A percentile compares a stretch with the other conserved stretches of the same genome.
Conservation (phyloP, 352 stramenopile species). For the Pythium coloratum region DNA sequence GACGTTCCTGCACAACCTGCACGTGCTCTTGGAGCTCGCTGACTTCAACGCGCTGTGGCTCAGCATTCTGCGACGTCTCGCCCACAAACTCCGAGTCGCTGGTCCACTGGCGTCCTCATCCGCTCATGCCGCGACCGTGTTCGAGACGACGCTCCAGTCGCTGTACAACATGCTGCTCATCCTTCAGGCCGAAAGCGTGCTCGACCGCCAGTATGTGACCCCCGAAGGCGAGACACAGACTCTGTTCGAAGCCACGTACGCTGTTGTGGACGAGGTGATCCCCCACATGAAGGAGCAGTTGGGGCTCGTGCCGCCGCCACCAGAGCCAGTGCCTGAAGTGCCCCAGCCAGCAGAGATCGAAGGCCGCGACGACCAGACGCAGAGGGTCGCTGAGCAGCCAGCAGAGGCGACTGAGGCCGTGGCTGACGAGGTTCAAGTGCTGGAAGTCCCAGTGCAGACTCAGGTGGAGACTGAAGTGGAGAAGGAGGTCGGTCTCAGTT, state of each 20-base stretch:
- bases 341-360: slow-evolving; percentile 25
- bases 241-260: slow-evolving; percentile 69
- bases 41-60: slow-evolving; percentile 78
- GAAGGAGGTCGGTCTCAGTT: neutral
- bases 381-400: neutral
- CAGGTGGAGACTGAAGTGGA: no score
- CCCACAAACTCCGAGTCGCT: slow-evolving; percentile 58
- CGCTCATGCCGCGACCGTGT: slow-evolving; percentile 63
- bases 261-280: slow-evolving; percentile 71
- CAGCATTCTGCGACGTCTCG: slow-evolving; percentile 67
- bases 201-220: slow-evolving; percentile 50
- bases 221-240: slow-evolving; percentile 24
- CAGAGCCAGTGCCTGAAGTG: slow-evolving; percentile 25
- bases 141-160: slow-evolving; percentile 84
- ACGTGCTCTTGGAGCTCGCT: slow-evolving; percentile 62
- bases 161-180: slow-evolving; percentile 86
- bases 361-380: slow-evolving; percentile 9
- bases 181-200: slow-evolving; percentile 73
- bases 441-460: neutral
- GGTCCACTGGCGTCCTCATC: slow-evolving; percentile 27
- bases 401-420: neutral
- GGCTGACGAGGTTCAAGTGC: neutral
- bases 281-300: slow-evolving; percentile 79
- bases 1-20: slow-evolving; percentile 86
- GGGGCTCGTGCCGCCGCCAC: slow-evolving; percentile 41